These are phyloP conservation scores for Closterium sp. DNA, from an alignment of 139 green algal species.

Conservation along the genomic window DNA sequence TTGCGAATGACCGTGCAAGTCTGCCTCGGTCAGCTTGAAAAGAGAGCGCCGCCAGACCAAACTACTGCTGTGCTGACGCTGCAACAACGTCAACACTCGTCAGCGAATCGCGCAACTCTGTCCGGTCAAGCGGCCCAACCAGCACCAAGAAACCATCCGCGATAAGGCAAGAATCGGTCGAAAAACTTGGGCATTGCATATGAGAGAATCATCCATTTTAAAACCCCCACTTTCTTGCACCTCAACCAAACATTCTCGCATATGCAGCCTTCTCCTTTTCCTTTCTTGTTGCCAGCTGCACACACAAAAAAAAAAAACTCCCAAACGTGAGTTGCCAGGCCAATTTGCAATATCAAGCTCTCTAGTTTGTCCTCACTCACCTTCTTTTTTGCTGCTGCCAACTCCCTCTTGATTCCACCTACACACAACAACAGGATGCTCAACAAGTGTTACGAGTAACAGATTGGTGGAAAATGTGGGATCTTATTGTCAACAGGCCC, in stretches of 20 bases:
- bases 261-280: neutral
- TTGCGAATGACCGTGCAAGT: too few relatives aligned
- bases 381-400: neutral
- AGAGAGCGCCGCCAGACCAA: too few relatives aligned
- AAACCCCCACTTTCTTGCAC: neutral
- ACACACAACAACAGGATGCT: neutral
- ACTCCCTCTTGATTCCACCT: neutral
- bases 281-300: neutral
- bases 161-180: too few relatives aligned
- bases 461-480: too few relatives aligned
- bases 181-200: too few relatives aligned
- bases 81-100: neutral
- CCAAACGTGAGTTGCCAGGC: neutral
- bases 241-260: neutral
- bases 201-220: neutral
- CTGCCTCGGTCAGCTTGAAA: too few relatives aligned
- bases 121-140: too few relatives aligned
- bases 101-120: too few relatives aligned
- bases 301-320: neutral
- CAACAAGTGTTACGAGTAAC: too few relatives aligned
- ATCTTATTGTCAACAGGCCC: neutral
- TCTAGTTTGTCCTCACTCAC: neutral
- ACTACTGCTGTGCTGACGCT: neutral
- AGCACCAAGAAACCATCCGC: too few relatives aligned
- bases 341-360: neutral